These are phyloP conservation scores for Aspergillus pseudonomiae DNA, from an alignment of 2,329 filamentous ascomycete genomes.

Conservation along the genomic window DNA sequence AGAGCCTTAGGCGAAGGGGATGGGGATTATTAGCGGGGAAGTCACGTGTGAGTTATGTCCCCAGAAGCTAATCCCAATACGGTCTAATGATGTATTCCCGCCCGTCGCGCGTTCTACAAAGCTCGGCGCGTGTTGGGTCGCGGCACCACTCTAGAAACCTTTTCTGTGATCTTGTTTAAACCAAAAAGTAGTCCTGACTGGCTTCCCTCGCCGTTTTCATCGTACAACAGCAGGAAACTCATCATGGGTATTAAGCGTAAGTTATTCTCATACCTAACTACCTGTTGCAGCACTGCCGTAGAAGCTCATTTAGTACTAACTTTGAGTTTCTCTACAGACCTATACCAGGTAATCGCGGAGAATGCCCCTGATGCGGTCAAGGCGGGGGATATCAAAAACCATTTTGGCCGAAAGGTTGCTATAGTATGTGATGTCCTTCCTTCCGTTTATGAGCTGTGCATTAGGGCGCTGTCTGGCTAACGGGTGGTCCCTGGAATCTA, in stretches of 20 bases:
- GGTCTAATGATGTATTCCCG: slow-evolving; percentile 22
- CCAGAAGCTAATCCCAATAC: slow-evolving; percentile 17
- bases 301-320: slow-evolving; percentile 16
- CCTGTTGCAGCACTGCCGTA: slow-evolving; percentile 41
- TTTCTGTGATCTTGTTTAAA: neutral
- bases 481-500: slow-evolving; percentile 29
- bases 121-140: slow-evolving; percentile 19
- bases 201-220: neutral
- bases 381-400: slow-evolving; percentile 96
- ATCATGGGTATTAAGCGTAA: slow-evolving; percentile 57
- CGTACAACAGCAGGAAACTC: neutral
- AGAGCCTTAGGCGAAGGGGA: neutral
- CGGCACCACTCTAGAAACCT: slow-evolving; percentile 1
- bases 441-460: neutral
- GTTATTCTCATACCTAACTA: slow-evolving; percentile 41
- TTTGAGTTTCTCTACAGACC: slow-evolving; percentile 50
- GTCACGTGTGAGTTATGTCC: slow-evolving; percentile 22
- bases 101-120: slow-evolving; percentile 19
- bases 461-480: slow-evolving; percentile 12
- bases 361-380: slow-evolving; percentile 96
- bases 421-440: slow-evolving; percentile 67
- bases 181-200: neutral
- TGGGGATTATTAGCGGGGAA: neutral
- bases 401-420: slow-evolving; percentile 97
- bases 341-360: slow-evolving; percentile 82